Evolutionary conservation across 768 basidiomycete species (phyloP), one percentile per base, ranked within the genome.

Genomic region (Phaeotremella skinneri): DNA sequence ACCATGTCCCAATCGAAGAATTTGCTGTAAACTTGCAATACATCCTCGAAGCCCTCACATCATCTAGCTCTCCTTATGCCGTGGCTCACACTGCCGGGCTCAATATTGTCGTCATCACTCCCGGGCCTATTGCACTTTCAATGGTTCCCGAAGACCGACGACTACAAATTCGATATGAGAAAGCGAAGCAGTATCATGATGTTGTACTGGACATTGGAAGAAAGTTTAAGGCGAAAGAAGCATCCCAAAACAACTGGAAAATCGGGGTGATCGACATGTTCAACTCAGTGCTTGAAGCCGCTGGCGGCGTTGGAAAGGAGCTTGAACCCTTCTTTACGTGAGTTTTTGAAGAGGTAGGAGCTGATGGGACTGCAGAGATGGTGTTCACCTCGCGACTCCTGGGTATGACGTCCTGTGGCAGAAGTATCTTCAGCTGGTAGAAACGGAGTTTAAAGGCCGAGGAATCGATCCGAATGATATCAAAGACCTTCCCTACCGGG

Each of bases 391-490:
- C n/a, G 47, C 49, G 2, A 23, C 61, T 21, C 26, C 25, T 41
- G 61, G 55, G 17, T 62, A 62, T 29, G 41, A 56, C 4, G 42
- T 62, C 2, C 29, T 62, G 0, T 68, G 62, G 64, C 30, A 52
- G 13, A 31, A 49, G n/a, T 37, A 66, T n/a, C 16, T 23, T 6
- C 27, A 52, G 21, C 34, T 65, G 17, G 48, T 73, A 34, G 55
- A 67, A 3, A 59, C 57, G 1, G 37, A 65, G 7, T 71, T 67
- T 58, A 59, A 63, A 32, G 63, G 61, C 26, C 56, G 66, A 14
- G 74, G 69, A 1, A 52, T 75, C 23, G 69, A 72, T 41, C 68
- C 58, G 56, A 64, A 68, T n/a, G 61, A 68, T 58, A 16, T 37
- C 3, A 49, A 58, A 23, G 67, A 66, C 50, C 37, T 68, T 41